Evolutionary conservation across 768 basidiomycete genomes (phyloP).

Genomic region (Boletus tomentosulus): DNA sequence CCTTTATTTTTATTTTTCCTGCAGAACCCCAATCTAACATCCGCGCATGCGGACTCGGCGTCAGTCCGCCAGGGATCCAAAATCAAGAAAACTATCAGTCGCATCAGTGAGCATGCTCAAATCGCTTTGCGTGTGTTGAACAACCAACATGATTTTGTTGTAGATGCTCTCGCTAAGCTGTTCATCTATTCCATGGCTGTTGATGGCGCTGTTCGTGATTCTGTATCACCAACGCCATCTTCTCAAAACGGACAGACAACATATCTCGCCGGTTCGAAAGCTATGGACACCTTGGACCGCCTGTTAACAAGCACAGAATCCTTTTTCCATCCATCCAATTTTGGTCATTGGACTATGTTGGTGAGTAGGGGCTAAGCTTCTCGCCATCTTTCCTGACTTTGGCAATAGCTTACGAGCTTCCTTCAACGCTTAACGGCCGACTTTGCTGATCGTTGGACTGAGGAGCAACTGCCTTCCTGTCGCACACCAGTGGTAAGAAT

Average conservation of each 20-base stretch:
- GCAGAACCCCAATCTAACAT: conserved; percentile 62
- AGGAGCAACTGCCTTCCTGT: conserved; percentile 74
- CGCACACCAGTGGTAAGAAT: conserved; percentile 64
- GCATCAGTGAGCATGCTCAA: conserved; percentile 42
- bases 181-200: conserved; percentile 87
- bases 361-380: conserved; percentile 8
- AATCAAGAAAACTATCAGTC: conserved; percentile 68
- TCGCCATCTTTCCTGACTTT: conserved; percentile 7
- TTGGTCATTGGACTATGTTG: conserved; percentile 70
- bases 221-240: conserved; percentile 57
- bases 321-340: conserved; percentile 94
- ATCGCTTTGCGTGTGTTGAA: not conserved
- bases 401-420: conserved; percentile 68
- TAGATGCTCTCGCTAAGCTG: conserved; percentile 77
- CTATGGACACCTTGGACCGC: conserved; percentile 82
- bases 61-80: conserved; percentile 52
- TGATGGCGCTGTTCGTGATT: conserved; percentile 61
- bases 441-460: conserved; percentile 74
- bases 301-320: conserved; percentile 89
- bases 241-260: conserved; percentile 49
- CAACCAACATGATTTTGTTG: not conserved
- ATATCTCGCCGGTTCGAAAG: conserved; percentile 78
- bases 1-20: conserved; percentile 3
- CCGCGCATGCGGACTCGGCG: conserved; percentile 63
- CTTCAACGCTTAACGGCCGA: conserved; percentile 71